Conservation (phyloP, 208 protist species). For the Strigomonas oncopelti region DNA sequence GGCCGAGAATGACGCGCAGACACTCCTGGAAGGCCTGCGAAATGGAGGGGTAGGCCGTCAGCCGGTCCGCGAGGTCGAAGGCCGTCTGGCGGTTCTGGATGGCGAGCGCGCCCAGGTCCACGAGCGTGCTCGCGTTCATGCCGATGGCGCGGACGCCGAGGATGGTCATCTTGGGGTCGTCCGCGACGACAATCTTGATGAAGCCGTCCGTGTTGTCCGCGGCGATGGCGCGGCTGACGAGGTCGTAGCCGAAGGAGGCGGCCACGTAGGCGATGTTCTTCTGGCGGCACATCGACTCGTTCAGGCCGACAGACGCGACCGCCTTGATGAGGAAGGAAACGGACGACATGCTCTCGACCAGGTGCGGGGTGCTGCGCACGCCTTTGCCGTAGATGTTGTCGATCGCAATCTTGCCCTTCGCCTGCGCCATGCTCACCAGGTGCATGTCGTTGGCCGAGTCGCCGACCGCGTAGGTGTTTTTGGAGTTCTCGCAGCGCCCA, state of each 20-base stretch:
- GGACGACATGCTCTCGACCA: slow-evolving; percentile 32
- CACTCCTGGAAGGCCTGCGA: slow-evolving; percentile 85
- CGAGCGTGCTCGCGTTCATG: slow-evolving; percentile 59
- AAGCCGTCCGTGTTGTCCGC: slow-evolving; percentile 64
- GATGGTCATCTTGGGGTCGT: slow-evolving; percentile 49
- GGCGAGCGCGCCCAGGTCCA: slow-evolving; percentile 63
- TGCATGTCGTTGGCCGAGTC: slow-evolving; percentile 48
- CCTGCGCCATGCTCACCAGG: slow-evolving; percentile 61
- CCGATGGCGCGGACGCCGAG: slow-evolving; percentile 69
- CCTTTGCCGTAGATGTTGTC: slow-evolving; percentile 64
- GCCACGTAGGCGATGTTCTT: slow-evolving; percentile 63
- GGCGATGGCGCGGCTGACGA: slow-evolving; percentile 69
- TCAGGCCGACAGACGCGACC: slow-evolving; percentile 61
- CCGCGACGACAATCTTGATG: slow-evolving; percentile 74
- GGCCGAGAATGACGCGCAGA: slow-evolving; percentile 60
- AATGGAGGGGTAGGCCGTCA: slow-evolving; percentile 77
- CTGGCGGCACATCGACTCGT: slow-evolving; percentile 57
- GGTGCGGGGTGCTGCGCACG: slow-evolving; percentile 15
- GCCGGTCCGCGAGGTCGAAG: slow-evolving; percentile 55
- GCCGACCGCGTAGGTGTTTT: slow-evolving; percentile 66
- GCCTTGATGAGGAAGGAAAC: slow-evolving; percentile 50
- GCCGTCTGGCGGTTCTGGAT: slow-evolving; percentile 56
- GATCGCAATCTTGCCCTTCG: slow-evolving; percentile 51
- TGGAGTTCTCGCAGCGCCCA: slow-evolving; percentile 35
- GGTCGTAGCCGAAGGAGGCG: slow-evolving; percentile 51